A percentile compares a stretch with the other conserved stretches of the same genome.
Conservation (phyloP, 2,329 filamentous ascomycete species). For the Pyrenophora teres region DNA sequence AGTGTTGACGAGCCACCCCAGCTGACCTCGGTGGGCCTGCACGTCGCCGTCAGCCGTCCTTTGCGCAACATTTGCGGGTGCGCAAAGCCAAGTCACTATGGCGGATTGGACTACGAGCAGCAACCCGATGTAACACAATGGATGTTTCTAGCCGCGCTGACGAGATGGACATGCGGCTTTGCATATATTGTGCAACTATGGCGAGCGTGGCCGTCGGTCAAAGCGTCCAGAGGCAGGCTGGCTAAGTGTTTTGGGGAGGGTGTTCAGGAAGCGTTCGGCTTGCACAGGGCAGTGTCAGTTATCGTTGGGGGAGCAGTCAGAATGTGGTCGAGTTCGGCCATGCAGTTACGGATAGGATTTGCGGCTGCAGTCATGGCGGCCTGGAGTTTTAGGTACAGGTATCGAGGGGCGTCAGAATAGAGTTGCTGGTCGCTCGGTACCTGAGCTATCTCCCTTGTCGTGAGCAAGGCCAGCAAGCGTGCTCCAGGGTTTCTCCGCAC, state of each 20-base stretch:
- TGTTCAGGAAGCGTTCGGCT: conserved; percentile 14
- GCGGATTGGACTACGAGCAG: conserved; percentile 18
- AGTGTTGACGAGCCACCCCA: conserved; percentile 22
- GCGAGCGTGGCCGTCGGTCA: conserved; percentile 18
- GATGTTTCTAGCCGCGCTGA: conserved; percentile 19
- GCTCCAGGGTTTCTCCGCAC: conserved; percentile 47
- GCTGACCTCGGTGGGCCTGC: conserved; percentile 38
- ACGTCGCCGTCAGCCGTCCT: conserved; percentile 34
- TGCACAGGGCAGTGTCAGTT: conserved; percentile 15
- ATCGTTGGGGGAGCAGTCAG: conserved; percentile 7
- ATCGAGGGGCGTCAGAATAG: conserved; percentile 40
- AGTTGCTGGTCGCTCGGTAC: conserved; percentile 44
- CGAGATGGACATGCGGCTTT: conserved; percentile 24
- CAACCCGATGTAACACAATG: conserved; percentile 25
- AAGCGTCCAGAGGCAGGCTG: conserved; percentile 14
- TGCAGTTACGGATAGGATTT: too few species aligned
- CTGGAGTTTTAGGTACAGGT: conserved; percentile 2
- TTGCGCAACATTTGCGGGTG: conserved; percentile 21
- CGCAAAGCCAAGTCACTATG: conserved; percentile 9
- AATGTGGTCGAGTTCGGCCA: neutral
- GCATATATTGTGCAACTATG: conserved; percentile 28
- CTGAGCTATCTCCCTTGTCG: conserved; percentile 45
- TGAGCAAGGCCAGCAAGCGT: conserved; percentile 39
- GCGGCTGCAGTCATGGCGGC: neutral
- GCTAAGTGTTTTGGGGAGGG: conserved; percentile 2